A percentile compares a stretch with the other conserved stretches of the same genome.
phyloP scores from a whole-genome alignment of 1,284 basidiomycete species.

The Pascua sp. region DNA sequence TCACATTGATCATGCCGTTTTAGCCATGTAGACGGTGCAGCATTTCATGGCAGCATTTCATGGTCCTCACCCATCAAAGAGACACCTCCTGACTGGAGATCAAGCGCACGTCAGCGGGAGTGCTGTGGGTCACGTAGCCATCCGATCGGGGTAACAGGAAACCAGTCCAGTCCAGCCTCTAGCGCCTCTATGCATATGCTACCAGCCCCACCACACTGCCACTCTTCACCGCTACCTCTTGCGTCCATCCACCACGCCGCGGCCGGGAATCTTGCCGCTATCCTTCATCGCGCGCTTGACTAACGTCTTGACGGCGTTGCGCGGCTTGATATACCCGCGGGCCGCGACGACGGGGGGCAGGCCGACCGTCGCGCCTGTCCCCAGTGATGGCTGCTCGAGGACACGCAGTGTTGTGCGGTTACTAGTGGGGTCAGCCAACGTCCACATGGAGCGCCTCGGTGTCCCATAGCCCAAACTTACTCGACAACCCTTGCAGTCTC shows the following conservation, averaged over 20 bases:
- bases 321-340: slow-evolving; percentile 2
- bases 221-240: slow-evolving; percentile 4
- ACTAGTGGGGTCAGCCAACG: slow-evolving; percentile 3
- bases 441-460: not conserved
- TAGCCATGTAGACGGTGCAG: too few relatives aligned
- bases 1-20: too few relatives aligned
- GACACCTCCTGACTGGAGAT: too few relatives aligned
- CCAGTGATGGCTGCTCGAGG: slow-evolving; percentile 17
- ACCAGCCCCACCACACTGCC: not conserved
- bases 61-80: too few relatives aligned
- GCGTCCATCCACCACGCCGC: slow-evolving; percentile 29
- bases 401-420: slow-evolving; percentile 21
- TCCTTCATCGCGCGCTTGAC: slow-evolving; percentile 34
- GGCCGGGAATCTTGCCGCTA: slow-evolving; percentile 30
- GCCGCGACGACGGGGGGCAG: slow-evolving; percentile 30
- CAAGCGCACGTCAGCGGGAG: too few relatives aligned
- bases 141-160: too few relatives aligned
- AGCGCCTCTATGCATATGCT: not conserved
- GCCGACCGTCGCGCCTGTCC: not conserved
- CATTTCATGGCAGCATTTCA: too few relatives aligned
- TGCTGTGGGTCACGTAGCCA: too few relatives aligned
- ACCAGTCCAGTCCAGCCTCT: too few relatives aligned
- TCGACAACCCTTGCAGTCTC: slow-evolving; percentile 2
- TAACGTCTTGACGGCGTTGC: slow-evolving; percentile 21
- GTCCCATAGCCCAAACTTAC: slow-evolving; percentile 2